Percentiles rank a stretch among this genome's conserved stretches.
Conservation (phyloP, 1,139 yeast species). For the Kluyveromyces sp. region DNA sequence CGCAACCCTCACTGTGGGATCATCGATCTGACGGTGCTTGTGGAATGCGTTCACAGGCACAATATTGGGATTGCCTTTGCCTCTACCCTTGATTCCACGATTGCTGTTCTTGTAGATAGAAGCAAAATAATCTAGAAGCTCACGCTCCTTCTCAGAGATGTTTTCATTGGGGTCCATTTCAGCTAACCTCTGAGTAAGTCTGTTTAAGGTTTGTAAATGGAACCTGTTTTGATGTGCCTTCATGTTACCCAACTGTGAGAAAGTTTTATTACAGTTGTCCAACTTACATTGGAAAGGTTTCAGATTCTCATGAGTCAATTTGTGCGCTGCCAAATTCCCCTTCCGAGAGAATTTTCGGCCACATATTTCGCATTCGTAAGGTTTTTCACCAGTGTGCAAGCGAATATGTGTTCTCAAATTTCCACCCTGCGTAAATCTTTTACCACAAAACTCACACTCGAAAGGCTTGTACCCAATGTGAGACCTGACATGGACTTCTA, state of each 20-base stretch:
- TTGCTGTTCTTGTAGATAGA: constrained; percentile 79
- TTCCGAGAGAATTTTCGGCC: constrained; percentile 73
- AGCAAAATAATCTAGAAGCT: constrained; percentile 67
- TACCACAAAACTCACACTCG: constrained; percentile 71
- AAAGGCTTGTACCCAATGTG: constrained; percentile 77
- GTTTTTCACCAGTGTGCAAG: constrained; percentile 88
- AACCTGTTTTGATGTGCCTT: constrained; percentile 91
- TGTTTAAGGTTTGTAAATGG: constrained; percentile 64
- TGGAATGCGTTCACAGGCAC: constrained; percentile 13
- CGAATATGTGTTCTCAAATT: constrained; percentile 82
- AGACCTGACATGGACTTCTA: constrained; percentile 71
- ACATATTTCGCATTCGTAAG: constrained; percentile 71
- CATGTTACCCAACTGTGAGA: constrained; percentile 86
- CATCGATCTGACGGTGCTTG: constrained; percentile 8
- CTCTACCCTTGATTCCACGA: constrained; percentile 87
- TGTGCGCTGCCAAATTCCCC: constrained; percentile 85
- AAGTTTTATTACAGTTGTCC: constrained; percentile 76
- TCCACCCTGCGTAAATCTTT: constrained; percentile 87
- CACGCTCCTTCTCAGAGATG: constrained; percentile 60
- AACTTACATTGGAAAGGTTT: constrained; percentile 76
- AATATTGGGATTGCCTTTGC: constrained; percentile 42
- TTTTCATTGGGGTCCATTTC: constrained; percentile 41
- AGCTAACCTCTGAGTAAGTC: constrained; percentile 56
- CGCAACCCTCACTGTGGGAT: constrained; percentile 9
- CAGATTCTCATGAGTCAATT: constrained; percentile 68